These are phyloP conservation scores for Trifolium fragiferum DNA, from an alignment of 306 rosid genomes.

Conservation along the genomic window DNA sequence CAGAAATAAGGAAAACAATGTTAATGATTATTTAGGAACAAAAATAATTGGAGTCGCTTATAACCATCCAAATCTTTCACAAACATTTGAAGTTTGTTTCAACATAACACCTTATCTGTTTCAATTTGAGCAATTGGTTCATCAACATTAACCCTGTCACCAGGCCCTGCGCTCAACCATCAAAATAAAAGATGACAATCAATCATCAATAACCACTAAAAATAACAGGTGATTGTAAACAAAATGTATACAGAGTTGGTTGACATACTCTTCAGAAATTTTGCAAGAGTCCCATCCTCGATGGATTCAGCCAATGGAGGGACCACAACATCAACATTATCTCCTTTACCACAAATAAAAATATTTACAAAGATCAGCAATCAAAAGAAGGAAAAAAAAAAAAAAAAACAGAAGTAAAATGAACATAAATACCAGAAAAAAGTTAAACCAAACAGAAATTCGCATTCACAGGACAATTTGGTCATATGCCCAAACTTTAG, in stretches of 20 bases:
- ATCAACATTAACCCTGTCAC: constrained; percentile 74
- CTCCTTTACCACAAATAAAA: constrained; percentile 58
- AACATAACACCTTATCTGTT: constrained; percentile 73
- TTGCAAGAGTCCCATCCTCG: constrained; percentile 78
- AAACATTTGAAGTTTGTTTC: constrained; percentile 35
- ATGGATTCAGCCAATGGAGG: constrained; percentile 88
- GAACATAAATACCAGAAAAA: constrained; percentile 21
- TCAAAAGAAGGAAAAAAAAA: neutral
- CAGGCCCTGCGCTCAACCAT: constrained; percentile 61
- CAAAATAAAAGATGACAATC: constrained; percentile 38
- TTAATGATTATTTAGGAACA: constrained; percentile 5
- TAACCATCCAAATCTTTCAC: constrained; percentile 31
- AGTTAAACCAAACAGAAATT: neutral
- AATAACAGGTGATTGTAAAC: constrained; percentile 11
- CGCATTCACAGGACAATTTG: neutral
- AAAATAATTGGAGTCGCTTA: neutral
- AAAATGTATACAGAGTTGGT: constrained; percentile 5
- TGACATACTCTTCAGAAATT: constrained; percentile 74
- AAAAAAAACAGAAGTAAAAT: neutral
- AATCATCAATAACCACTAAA: constrained; percentile 34
- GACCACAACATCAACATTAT: constrained; percentile 73
- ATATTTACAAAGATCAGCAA: constrained; percentile 32
- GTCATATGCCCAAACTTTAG: constrained; percentile 18
- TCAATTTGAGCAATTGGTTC: constrained; percentile 89
- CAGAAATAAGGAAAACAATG: constrained; percentile 38